Percentiles rank a stretch among this genome's conserved stretches.
Evolutionary conservation across 148 eudicot species (phyloP).

Genomic region (Vaccinium vitisidaea): DNA sequence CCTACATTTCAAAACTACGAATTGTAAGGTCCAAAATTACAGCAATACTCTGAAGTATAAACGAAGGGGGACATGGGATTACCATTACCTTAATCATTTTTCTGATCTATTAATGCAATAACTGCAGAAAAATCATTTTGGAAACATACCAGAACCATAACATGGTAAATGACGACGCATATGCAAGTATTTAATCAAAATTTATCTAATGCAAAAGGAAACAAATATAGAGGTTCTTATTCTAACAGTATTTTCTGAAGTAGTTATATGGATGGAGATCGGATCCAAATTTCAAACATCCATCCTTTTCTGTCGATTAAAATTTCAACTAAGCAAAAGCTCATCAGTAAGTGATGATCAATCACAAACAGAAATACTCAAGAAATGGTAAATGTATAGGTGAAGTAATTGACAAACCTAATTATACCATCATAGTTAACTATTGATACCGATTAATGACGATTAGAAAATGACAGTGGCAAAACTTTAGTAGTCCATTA

Average conservation of each 20-base stretch:
- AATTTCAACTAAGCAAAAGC: constrained; percentile 4
- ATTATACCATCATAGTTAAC: background rate
- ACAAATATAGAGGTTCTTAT: background rate
- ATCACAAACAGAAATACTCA: background rate
- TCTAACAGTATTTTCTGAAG: background rate
- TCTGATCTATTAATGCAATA: background rate
- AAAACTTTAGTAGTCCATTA: background rate
- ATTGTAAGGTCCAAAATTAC: background rate
- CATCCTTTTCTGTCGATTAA: background rate
- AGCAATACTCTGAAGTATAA: background rate
- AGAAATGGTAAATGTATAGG: background rate
- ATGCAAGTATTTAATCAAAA: background rate
- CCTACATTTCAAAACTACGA: constrained; percentile 35
- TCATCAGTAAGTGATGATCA: background rate
- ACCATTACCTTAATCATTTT: background rate
- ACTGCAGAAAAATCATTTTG: background rate
- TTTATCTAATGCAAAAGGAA: background rate
- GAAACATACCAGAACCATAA: background rate
- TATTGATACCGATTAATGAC: background rate
- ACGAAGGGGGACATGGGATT: background rate
- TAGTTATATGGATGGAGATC: background rate
- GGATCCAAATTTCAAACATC: background rate
- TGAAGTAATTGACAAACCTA: background rate
- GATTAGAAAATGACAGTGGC: background rate
- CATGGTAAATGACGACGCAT: background rate